Evolutionary conservation across 2,329 filamentous ascomycete species (phyloP).

Genomic region (Curvularia sp.): DNA sequence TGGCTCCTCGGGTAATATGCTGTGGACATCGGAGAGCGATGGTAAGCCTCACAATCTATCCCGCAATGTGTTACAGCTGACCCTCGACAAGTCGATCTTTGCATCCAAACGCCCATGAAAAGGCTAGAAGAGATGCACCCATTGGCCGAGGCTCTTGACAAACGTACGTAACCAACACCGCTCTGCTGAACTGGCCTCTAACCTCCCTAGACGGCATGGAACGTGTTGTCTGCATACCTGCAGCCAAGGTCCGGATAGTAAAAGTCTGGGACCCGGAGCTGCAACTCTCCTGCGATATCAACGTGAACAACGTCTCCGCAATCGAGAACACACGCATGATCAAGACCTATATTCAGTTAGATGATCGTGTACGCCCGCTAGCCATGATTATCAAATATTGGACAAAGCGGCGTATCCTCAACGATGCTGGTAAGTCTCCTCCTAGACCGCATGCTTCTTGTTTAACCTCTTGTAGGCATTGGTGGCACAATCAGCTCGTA

Average conservation of each 20-base stretch:
- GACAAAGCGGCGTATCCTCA: constrained; percentile 90
- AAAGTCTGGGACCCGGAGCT: constrained; percentile 98
- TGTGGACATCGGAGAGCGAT: constrained; percentile 96
- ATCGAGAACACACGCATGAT: constrained; percentile 98
- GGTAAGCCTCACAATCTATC: constrained; percentile 61
- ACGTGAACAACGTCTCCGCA: constrained; percentile 95
- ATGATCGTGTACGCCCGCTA: constrained; percentile 85
- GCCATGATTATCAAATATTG: constrained; percentile 98
- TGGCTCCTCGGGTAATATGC: constrained; percentile 94
- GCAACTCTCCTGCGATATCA: constrained; percentile 91
- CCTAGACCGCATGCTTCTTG: constrained; percentile 15
- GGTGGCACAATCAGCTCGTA: constrained; percentile 95
- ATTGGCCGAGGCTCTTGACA: constrained; percentile 83
- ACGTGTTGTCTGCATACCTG: constrained; percentile 91
- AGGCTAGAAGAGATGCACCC: constrained; percentile 88
- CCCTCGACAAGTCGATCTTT: constrained; percentile 83
- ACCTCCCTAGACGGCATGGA: constrained; percentile 83
- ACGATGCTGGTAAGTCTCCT: constrained; percentile 84
- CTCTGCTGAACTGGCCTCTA: constrained; percentile 38
- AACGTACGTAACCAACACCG: constrained; percentile 67
- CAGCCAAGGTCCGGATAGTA: constrained; percentile 96
- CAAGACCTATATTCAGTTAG: constrained; percentile 92
- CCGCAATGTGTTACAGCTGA: constrained; percentile 29
- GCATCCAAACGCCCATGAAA: constrained; percentile 90
- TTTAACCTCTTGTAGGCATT: constrained; percentile 65